Percentiles rank a stretch among this genome's conserved stretches.
phyloP scores from a whole-genome alignment of 129 eudicot genomes.

The Scalesia atractyloides region DNA sequence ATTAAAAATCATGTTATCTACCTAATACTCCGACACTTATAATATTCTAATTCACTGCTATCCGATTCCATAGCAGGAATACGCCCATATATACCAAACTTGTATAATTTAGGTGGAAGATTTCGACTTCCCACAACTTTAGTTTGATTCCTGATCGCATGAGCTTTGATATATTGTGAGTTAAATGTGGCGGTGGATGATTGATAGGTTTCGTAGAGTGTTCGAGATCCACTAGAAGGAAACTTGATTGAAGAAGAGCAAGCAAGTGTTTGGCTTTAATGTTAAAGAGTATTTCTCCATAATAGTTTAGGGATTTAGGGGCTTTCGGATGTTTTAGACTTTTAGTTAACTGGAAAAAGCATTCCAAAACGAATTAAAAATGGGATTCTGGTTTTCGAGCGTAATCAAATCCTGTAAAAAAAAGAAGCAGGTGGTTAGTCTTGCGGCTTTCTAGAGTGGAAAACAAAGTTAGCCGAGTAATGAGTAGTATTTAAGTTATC shows the following conservation, averaged over 20 bases:
- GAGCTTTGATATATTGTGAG: slow-evolving; percentile 71
- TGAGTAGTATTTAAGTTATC: too few relatives aligned
- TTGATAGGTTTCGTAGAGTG: neutral
- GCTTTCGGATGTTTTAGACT: slow-evolving; percentile 15
- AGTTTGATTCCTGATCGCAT: slow-evolving; percentile 68
- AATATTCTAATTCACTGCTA: neutral
- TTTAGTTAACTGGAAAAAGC: slow-evolving; percentile 50
- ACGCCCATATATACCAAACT: neutral
- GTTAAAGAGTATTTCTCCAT: slow-evolving; percentile 26
- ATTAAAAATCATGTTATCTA: too few relatives aligned
- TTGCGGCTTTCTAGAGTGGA: too few relatives aligned
- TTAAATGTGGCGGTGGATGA: slow-evolving; percentile 46
- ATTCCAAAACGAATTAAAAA: slow-evolving; percentile 50
- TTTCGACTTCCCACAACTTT: slow-evolving; percentile 44
- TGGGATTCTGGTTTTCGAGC: slow-evolving; percentile 77
- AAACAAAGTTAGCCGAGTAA: too few relatives aligned
- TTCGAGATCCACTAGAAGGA: slow-evolving; percentile 24
- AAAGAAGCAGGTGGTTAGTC: slow-evolving; percentile 23
- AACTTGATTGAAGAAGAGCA: slow-evolving; percentile 57
- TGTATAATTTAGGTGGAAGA: slow-evolving; percentile 32
- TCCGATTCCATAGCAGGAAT: neutral
- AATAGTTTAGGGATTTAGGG: slow-evolving; percentile 45
- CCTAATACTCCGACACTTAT: neutral
- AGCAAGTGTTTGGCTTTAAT: slow-evolving; percentile 59
- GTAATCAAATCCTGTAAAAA: slow-evolving; percentile 70